Evolutionary conservation across 164 flowering plant genomes (phyloP), one percentile per base, ranked within the genome.

Genomic region (Piper betle): DNA sequence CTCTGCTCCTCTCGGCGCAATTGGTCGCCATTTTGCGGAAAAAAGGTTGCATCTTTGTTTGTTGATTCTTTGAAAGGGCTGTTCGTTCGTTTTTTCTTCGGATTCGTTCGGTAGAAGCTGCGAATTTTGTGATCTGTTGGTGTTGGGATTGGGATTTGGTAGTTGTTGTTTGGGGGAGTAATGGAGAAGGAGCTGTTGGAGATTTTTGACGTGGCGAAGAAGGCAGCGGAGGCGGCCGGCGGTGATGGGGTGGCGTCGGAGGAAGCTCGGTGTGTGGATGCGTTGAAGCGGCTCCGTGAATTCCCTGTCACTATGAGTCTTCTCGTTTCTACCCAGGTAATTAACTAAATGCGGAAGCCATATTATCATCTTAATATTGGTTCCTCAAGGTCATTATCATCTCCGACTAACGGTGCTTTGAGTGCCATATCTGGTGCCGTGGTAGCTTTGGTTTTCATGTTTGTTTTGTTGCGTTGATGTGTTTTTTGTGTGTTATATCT

Each of bases 131-230:
- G 50, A 43, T 43, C 12, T 43, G n/a, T 15, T 15, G 5, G 50
- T 43, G 8, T 43, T 2, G 50, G 50, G 12, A 43, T 43, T 8
- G 12, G 50, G 4, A 43, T 43, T 6, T 15, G 11, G 50, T 46
- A 2, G 0, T 46, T 46, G 15, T 46, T 46, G 3, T 46, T 46
- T 46, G 10, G 10, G 11, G 15, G 15, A 8, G 15, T 9, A 46
- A 90, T 86, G 96, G 96, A 84, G 77, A 84, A 55, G 48, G 97
- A 93, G 71, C 79, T 93, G 59, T 70, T 83, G 40, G 85, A 80
- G 71, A 70, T 88, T 63, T 90, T 80, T 60, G 95, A 90, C 39
- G 69, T 79, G 2, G 93, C 87, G 50, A 88, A 86, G 78, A 86
- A 80, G 61, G 91, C 97, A 13, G 96, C 95, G 0, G 96, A 86